Conservation (phyloP, 2,329 filamentous ascomycete species). For the Pseudomassariella vexata region DNA sequence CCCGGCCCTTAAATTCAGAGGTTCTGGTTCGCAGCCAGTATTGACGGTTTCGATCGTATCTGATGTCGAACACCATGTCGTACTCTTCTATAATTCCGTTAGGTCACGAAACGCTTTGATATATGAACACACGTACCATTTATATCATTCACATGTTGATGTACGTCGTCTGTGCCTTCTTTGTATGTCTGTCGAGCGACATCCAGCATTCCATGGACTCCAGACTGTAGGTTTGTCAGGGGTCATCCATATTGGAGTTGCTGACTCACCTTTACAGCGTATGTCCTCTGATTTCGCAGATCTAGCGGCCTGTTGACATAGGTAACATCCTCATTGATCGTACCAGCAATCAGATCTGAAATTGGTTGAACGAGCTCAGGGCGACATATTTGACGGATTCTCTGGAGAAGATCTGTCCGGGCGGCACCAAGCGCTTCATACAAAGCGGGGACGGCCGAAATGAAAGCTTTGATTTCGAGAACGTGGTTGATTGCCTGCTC, state of each 20-base stretch:
- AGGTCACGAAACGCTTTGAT: not conserved
- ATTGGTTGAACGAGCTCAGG: constrained; percentile 56
- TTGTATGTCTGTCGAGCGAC: constrained; percentile 86
- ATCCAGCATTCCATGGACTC: constrained; percentile 80
- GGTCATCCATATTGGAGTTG: not conserved
- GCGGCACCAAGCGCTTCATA: constrained; percentile 63
- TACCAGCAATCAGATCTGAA: constrained; percentile 57
- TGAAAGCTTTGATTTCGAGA: constrained; percentile 79
- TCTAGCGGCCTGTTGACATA: constrained; percentile 78
- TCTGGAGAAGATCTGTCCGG: constrained; percentile 56
- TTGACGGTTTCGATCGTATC: constrained; percentile 70
- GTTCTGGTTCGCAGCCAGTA: constrained; percentile 70
- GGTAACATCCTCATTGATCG: constrained; percentile 75
- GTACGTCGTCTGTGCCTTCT: constrained; percentile 74
- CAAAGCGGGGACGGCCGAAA: constrained; percentile 61
- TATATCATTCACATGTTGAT: constrained; percentile 63
- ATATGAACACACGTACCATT: constrained; percentile 42
- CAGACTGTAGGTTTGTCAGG: constrained; percentile 46
- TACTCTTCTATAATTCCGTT: constrained; percentile 39
- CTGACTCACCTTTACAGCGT: constrained; percentile 68
- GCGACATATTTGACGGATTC: constrained; percentile 65
- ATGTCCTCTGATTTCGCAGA: constrained; percentile 81
- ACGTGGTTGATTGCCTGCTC: constrained; percentile 84
- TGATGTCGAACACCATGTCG: constrained; percentile 58
- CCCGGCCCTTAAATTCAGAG: constrained; percentile 54